Conservation (phyloP, 2,329 filamentous ascomycete genomes). For the Aschersonia sp. region DNA sequence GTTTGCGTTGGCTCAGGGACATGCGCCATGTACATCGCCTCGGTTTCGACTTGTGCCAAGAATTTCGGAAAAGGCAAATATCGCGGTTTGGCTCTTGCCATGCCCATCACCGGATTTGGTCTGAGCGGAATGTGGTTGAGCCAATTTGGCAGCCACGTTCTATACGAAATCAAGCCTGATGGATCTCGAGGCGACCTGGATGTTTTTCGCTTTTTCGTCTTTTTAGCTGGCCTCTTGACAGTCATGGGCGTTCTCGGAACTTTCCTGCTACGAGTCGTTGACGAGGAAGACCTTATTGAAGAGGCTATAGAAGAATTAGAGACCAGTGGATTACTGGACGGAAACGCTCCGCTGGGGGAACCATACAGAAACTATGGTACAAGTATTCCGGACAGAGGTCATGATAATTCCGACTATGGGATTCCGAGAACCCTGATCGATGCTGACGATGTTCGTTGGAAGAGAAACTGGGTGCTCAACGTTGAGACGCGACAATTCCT, state of each 20-base stretch:
- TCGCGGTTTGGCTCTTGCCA: slow-evolving; percentile 74
- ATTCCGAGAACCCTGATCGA: slow-evolving; percentile 19
- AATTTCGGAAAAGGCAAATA: slow-evolving; percentile 87
- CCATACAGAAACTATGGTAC: slow-evolving; percentile 47
- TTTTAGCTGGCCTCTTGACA: slow-evolving; percentile 60
- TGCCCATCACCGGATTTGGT: slow-evolving; percentile 85
- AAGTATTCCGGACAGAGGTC: slow-evolving; percentile 29
- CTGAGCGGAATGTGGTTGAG: slow-evolving; percentile 93
- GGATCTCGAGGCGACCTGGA: slow-evolving; percentile 50
- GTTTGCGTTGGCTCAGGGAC: slow-evolving; percentile 71
- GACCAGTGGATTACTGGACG: slow-evolving; percentile 66
- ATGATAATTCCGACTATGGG: no score
- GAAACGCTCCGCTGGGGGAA: slow-evolving; percentile 55
- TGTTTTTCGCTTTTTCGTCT: slow-evolving; percentile 80
- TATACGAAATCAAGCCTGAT: slow-evolving; percentile 54
- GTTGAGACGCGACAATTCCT: slow-evolving; percentile 80
- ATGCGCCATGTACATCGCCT: slow-evolving; percentile 74
- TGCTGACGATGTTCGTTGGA: slow-evolving; percentile 40
- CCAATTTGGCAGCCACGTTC: slow-evolving; percentile 65
- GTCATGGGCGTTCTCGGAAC: slow-evolving; percentile 58
- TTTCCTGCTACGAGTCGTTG: slow-evolving; percentile 62
- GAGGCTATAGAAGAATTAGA: slow-evolving; percentile 85
- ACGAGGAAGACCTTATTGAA: slow-evolving; percentile 78
- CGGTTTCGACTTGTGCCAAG: slow-evolving; percentile 93
- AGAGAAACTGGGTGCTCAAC: slow-evolving; percentile 85